Evolutionary conservation across 768 basidiomycete genomes (phyloP).

Genomic region (Auriscalpium orientale): DNA sequence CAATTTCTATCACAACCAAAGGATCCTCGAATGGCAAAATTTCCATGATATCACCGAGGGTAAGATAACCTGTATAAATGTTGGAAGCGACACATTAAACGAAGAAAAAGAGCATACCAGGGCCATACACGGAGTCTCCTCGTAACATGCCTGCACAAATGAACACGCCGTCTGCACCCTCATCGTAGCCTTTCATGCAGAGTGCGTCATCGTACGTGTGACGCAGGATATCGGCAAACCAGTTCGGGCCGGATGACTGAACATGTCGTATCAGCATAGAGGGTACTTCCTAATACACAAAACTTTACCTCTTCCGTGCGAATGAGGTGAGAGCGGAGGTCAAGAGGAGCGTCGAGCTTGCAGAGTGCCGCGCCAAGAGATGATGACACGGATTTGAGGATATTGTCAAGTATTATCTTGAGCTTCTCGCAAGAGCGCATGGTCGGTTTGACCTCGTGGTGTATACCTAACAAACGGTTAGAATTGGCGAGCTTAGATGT

Average conservation of each 20-base stretch:
- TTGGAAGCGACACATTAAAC: no score
- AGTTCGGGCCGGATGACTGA: constrained; percentile 67
- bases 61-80: constrained; percentile 49
- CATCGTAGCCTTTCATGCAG: constrained; percentile 41
- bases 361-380: constrained; percentile 74
- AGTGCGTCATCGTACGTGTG: constrained; percentile 76
- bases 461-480: constrained; percentile 43
- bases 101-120: constrained; percentile 39
- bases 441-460: constrained; percentile 52
- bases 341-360: constrained; percentile 55
- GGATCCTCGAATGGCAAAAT: constrained; percentile 88
- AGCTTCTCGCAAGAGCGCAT: constrained; percentile 39
- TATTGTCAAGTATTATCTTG: constrained; percentile 46
- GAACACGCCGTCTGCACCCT: constrained; percentile 73
- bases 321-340: constrained; percentile 69
- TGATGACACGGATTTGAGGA: constrained; percentile 62
- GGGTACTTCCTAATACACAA: not conserved
- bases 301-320: constrained; percentile 60
- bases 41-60: constrained; percentile 80
- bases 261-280: not conserved
- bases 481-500: not conserved
- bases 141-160: constrained; percentile 80
- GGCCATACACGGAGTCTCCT: constrained; percentile 79
- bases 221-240: constrained; percentile 79
- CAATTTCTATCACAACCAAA: constrained; percentile 70